Evolutionary conservation across 805 yeast species (phyloP), one percentile per base, ranked within the genome.

Genomic region (Kodamaea leandrae): DNA sequence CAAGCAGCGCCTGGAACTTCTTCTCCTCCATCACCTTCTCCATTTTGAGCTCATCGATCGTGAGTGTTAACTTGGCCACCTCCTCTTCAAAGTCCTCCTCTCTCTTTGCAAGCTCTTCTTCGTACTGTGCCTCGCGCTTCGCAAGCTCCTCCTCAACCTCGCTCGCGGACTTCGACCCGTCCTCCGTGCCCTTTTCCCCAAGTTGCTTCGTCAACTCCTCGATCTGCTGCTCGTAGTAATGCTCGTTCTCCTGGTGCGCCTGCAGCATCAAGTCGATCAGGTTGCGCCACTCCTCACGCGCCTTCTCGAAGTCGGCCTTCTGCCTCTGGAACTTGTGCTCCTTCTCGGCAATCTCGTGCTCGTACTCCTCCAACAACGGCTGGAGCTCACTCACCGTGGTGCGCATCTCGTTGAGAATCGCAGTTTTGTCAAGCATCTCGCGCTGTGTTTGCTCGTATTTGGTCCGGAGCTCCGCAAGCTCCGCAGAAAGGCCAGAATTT

Each of bases 271-370:
- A 61, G 44, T 76, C 82, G 36, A 82, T 68, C 13, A 77, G 79
- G 37, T 74, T 77, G 34, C 82, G 57, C 62, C 83, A 66, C 52
- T 82, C 85, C 35, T 71, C 74, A 20, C 83, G 64, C 33, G 82
- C 83, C 12, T 57, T 51, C 37, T 78, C 83, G 32, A 74, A 71
- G 19, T 66, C 73, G 14, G 51, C 52, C 51, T 72, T 75, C 43
- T 72, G 78, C 39, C 66, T 71, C n/a, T 53, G 50, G 39, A 78
- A 54, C 46, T 70, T 72, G 16, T 60, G 61, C 32, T 82, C 86
- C 39, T 65, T 70, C 28, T 66, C 64, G 1, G 54, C 51, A 36
- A 75, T 43, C 45, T 70, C 72, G 15, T 48, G 51, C 41, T 77
- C 77, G 39, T 74, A 68, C n/a, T 71, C 73, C 32, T 67, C 72